Percentiles rank a stretch among this genome's conserved stretches.
Conservation (phyloP, 345 rosid genomes). For the Heritiera fomes region DNA sequence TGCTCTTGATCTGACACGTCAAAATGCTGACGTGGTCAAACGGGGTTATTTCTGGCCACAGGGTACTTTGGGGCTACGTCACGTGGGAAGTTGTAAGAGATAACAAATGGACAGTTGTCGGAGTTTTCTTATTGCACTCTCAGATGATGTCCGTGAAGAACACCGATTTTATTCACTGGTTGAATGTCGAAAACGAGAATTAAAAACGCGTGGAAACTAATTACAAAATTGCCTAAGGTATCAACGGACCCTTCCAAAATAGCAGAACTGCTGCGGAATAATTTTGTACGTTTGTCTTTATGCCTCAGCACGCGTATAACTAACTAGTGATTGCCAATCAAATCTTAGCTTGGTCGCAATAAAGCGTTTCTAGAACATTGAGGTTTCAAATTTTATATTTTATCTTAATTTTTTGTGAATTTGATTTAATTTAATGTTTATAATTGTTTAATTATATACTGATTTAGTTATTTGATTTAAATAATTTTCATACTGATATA, state of each 20-base stretch:
- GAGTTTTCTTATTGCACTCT: neutral
- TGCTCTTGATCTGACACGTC: slow-evolving; percentile 22
- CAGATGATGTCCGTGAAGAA: fast-evolving
- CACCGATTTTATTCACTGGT: neutral
- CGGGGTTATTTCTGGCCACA: slow-evolving; percentile 20
- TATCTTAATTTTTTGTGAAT: no score
- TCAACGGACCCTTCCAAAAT: slow-evolving; percentile 15
- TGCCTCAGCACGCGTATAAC: neutral
- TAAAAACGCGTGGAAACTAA: neutral
- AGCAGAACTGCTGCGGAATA: neutral
- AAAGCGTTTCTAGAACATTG: no score
- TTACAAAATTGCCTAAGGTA: slow-evolving; percentile 10
- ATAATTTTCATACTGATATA: no score
- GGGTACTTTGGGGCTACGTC: slow-evolving; percentile 11
- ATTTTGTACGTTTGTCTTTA: neutral
- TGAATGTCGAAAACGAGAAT: fast-evolving
- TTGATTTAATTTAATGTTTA: no score
- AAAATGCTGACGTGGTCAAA: slow-evolving; percentile 16
- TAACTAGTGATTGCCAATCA: no score
- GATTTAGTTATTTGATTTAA: no score
- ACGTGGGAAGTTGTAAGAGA: slow-evolving; percentile 26
- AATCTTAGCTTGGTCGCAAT: no score
- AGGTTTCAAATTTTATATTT: no score
- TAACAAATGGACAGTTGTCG: neutral
- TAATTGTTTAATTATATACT: no score